Conservation (phyloP, 139 green algal species). For the Chlamydomonas sp. region DNA sequence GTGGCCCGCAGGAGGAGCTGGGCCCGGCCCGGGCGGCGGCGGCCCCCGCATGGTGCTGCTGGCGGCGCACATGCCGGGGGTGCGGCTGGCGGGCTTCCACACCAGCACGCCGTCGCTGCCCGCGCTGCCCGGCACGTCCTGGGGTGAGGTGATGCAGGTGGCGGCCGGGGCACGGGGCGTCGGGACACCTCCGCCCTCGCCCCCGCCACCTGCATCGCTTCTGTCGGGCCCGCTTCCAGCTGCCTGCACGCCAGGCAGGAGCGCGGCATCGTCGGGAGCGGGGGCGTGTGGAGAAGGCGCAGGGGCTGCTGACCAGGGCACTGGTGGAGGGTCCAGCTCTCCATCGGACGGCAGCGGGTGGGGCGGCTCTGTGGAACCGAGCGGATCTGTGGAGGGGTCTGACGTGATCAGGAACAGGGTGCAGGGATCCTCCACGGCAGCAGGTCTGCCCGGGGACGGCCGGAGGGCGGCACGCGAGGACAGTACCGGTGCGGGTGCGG, state of each 20-base stretch:
- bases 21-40: neutral
- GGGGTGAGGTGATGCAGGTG: slow-evolving; percentile 7
- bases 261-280: too few species aligned
- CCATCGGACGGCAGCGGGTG: too few species aligned
- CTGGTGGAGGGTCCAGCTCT: too few species aligned
- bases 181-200: neutral
- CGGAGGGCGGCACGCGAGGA: too few species aligned
- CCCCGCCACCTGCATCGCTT: too few species aligned
- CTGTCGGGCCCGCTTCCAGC: too few species aligned
- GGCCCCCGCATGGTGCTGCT: neutral
- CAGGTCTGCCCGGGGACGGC: too few species aligned
- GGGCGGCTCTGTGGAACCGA: too few species aligned
- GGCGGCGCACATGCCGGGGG: slow-evolving; percentile 26
- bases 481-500: neutral
- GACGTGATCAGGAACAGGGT: too few species aligned
- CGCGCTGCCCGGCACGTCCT: neutral
- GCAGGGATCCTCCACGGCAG: too few species aligned
- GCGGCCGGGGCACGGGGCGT: neutral
- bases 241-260: too few species aligned
- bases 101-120: slow-evolving; percentile 6
- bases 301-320: neutral
- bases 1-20: neutral
- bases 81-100: slow-evolving; percentile 13
- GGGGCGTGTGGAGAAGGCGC: neutral
- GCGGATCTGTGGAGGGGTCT: too few species aligned